Evolutionary conservation across 169 alveolate genomes (phyloP).

Genomic region (Toxoplasma gondii): DNA sequence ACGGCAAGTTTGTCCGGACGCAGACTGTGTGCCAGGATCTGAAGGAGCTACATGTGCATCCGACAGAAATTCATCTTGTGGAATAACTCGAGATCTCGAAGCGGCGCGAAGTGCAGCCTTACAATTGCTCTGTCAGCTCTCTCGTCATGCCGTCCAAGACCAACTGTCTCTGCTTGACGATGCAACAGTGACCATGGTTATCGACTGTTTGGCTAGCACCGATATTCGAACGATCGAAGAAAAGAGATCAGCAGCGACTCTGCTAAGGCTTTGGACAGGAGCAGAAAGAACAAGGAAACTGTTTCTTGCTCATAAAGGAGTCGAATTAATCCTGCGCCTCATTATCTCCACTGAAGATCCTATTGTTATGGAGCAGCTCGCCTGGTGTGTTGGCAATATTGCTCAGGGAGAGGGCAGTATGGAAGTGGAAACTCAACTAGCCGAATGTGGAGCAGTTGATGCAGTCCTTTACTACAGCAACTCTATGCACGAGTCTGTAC

Average conservation of each 20-base stretch:
- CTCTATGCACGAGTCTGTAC: not conserved
- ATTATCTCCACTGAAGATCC: not conserved
- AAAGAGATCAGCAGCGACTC: not conserved
- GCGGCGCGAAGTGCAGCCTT: conserved; percentile 1
- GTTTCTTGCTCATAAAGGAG: not conserved
- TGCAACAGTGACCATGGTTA: not conserved
- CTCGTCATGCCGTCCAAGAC: conserved; percentile 8
- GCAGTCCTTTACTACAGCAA: not conserved
- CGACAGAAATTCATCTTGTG: not conserved
- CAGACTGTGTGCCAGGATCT: not conserved
- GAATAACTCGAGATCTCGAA: not conserved
- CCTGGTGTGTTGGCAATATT: not conserved
- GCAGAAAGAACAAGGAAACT: not conserved
- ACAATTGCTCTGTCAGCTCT: conserved; percentile 1
- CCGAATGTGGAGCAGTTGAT: conserved; percentile 17
- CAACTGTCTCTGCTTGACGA: conserved; percentile 21
- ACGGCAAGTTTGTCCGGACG: not conserved
- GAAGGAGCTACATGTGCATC: not conserved
- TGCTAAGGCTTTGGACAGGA: conserved; percentile 19
- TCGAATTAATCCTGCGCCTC: not conserved
- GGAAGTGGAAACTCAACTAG: conserved; percentile 16
- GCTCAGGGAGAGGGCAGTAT: not conserved
- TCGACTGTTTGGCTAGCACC: not conserved
- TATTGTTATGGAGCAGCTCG: not conserved
- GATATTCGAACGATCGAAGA: not conserved